These are phyloP conservation scores for Nannochloris sp. DNA, from an alignment of 139 green algal genomes.

Conservation along the genomic window DNA sequence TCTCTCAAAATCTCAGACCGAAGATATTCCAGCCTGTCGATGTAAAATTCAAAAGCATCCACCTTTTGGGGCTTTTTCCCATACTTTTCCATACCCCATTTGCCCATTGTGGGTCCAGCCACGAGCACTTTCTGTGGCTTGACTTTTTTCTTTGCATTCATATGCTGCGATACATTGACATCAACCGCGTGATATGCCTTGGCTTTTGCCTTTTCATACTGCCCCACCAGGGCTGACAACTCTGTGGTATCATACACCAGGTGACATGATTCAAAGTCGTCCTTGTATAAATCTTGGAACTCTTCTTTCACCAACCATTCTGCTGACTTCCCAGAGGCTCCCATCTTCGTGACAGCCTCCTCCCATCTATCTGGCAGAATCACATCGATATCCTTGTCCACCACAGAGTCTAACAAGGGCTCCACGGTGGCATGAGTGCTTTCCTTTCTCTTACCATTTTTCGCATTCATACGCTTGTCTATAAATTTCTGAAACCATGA, in stretches of 20 bases:
- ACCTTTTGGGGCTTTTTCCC: constrained; percentile 31
- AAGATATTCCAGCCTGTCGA: constrained; percentile 8
- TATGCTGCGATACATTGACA: not conserved
- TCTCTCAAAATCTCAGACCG: not conserved
- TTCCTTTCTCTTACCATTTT: not conserved
- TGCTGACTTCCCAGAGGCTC: not conserved
- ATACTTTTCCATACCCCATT: constrained; percentile 9
- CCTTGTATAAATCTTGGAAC: constrained; percentile 1
- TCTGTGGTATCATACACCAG: not conserved
- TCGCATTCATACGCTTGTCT: not conserved
- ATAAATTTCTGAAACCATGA: not conserved
- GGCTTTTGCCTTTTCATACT: not conserved
- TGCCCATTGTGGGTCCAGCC: not conserved
- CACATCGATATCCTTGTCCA: not conserved
- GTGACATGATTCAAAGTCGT: not conserved
- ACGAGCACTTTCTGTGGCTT: not conserved
- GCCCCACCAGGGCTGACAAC: not conserved
- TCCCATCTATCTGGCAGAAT: constrained; percentile 10
- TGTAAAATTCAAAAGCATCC: constrained; percentile 17
- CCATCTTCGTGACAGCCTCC: constrained; percentile 2
- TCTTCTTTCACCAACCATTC: not conserved
- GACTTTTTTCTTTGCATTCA: not conserved
- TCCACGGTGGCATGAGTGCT: not conserved
- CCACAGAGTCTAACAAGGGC: not conserved
- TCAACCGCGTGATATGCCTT: not conserved